A percentile compares a stretch with the other conserved stretches of the same genome.
phyloP scores from a whole-genome alignment of 768 basidiomycete genomes.

The Leucocoprinus leucothites region DNA sequence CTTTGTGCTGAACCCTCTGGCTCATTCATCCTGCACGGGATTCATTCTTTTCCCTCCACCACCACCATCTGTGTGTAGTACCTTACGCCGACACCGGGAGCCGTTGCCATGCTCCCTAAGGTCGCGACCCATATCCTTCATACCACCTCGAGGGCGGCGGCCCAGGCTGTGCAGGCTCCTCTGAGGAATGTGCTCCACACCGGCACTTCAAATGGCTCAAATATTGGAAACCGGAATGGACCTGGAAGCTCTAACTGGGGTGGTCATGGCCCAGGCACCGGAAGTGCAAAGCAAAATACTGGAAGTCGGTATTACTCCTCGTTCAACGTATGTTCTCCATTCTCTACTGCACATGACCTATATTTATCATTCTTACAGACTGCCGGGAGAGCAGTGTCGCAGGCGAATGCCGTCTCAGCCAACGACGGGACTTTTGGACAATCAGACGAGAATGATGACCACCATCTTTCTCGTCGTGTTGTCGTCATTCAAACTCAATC shows the following conservation, averaged over 20 bases:
- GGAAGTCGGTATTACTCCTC: constrained; percentile 70
- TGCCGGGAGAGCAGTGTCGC: constrained; percentile 68
- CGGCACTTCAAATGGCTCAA: constrained; percentile 37
- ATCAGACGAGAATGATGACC: constrained; percentile 61
- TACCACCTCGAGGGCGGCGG: constrained; percentile 72
- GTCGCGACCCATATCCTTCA: constrained; percentile 77
- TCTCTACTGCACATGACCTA: background rate
- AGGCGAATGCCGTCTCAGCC: constrained; percentile 60
- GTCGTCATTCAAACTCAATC: constrained; percentile 17
- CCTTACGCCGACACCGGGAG: constrained; percentile 1
- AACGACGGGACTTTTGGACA: constrained; percentile 42
- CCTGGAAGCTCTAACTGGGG: constrained; percentile 39
- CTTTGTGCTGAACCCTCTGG: background rate
- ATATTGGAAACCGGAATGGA: constrained; percentile 18
- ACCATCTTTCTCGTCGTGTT: constrained; percentile 21
- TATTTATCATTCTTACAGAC: constrained; percentile 36
- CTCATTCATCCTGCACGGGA: background rate
- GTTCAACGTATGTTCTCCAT: constrained; percentile 46
- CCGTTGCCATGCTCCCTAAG: constrained; percentile 68
- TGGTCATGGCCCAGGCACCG: constrained; percentile 57
- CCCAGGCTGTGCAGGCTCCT: constrained; percentile 70
- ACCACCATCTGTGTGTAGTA: background rate
- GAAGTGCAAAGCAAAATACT: constrained; percentile 68
- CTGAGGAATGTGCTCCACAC: constrained; percentile 77
- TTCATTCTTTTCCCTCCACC: background rate